A percentile compares a stretch with the other conserved stretches of the same genome.
Conservation (phyloP, 495 filamentous ascomycete species). For the Choiromyces venosus region DNA sequence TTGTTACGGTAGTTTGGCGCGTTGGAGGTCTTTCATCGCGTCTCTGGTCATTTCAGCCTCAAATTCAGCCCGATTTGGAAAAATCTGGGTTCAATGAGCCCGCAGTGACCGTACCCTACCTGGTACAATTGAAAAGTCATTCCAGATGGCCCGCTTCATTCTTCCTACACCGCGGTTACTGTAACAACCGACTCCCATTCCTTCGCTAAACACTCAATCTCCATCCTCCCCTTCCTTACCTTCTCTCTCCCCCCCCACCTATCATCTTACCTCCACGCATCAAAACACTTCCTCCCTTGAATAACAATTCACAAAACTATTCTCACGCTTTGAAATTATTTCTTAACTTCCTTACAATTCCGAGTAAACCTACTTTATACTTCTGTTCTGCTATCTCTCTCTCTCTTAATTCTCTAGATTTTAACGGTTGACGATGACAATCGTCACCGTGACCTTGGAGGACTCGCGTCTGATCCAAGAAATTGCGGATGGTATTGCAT, state of each 20-base stretch:
- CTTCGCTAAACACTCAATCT: not conserved
- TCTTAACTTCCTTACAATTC: not conserved
- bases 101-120: not conserved
- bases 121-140: not conserved
- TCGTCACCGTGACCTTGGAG: slow-evolving; percentile 50
- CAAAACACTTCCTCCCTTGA: not conserved
- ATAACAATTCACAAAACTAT: not conserved
- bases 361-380: not conserved
- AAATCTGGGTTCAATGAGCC: not conserved
- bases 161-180: not conserved
- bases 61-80: not conserved
- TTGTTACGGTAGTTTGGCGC: too few relatives aligned
- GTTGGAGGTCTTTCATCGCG: not conserved
- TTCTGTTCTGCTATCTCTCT: not conserved
- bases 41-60: not conserved
- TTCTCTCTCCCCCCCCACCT: too few relatives aligned
- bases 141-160: not conserved
- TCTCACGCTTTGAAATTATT: not conserved
- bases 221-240: not conserved
- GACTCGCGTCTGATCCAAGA: slow-evolving; percentile 53
- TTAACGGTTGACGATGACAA: slow-evolving; percentile 48
- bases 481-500: slow-evolving; percentile 56
- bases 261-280: not conserved
- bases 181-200: slow-evolving; percentile 3
- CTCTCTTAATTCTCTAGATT: not conserved